These are phyloP conservation scores for Dendrobium officinale DNA, from an alignment of 106 monocot genomes.

Conservation along the genomic window DNA sequence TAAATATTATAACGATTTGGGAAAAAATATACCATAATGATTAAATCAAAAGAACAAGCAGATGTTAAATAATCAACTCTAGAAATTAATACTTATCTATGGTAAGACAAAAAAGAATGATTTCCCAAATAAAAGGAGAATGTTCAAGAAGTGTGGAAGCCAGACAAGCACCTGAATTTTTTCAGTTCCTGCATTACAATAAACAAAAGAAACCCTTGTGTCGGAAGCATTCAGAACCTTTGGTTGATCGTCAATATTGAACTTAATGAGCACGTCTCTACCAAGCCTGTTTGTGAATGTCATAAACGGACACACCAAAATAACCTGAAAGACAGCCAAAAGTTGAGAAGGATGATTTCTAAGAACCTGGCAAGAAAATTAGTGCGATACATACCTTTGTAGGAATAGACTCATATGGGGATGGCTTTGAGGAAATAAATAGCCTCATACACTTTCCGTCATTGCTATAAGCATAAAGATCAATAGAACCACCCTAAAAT, in stretches of 20 bases:
- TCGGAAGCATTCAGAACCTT: constrained; percentile 57
- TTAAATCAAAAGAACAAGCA: background rate
- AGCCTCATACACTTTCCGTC: constrained; percentile 68
- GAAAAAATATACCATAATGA: background rate
- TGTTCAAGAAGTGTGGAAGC: background rate
- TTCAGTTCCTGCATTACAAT: constrained; percentile 37
- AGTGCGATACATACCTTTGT: constrained; percentile 57
- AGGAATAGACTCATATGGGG: constrained; percentile 77
- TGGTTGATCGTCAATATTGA: constrained; percentile 50
- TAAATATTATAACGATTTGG: background rate
- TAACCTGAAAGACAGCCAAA: constrained; percentile 48
- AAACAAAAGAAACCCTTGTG: constrained; percentile 63
- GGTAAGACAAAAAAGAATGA: background rate
- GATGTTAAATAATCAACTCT: background rate
- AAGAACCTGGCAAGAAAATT: background rate
- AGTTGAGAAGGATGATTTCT: background rate
- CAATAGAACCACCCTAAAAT: constrained; percentile 83
- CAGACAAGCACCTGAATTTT: constrained; percentile 56
- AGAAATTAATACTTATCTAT: background rate
- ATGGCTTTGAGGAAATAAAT: constrained; percentile 83
- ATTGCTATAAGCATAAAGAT: constrained; percentile 73
- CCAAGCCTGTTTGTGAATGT: constrained; percentile 90
- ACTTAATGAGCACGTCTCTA: constrained; percentile 64
- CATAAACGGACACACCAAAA: constrained; percentile 75
- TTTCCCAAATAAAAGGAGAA: background rate